Percentiles rank a stretch among this genome's conserved stretches.
phyloP scores from a whole-genome alignment of 2,329 filamentous ascomycete genomes.

The Cordyceps tenuipes region DNA sequence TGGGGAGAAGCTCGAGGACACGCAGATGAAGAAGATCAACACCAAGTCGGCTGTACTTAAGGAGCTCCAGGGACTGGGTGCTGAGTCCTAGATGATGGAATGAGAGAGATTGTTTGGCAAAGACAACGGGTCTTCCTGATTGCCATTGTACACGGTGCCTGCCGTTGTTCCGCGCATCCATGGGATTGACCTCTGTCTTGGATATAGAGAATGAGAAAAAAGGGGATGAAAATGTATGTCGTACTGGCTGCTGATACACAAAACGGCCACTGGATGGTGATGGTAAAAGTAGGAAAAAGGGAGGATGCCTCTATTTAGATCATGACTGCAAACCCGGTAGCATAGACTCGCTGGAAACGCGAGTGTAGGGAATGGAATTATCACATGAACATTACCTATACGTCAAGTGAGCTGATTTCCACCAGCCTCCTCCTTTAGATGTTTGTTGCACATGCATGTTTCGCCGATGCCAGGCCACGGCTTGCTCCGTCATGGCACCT shows the following conservation, averaged over 20 bases:
- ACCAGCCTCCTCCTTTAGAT: not conserved
- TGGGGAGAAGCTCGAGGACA: slow-evolving; percentile 96
- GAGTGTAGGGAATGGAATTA: slow-evolving; percentile 5
- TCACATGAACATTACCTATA: slow-evolving; percentile 7
- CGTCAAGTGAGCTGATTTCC: not conserved
- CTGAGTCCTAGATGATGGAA: slow-evolving; percentile 19
- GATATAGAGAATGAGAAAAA: not conserved
- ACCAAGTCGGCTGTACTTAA: slow-evolving; percentile 78
- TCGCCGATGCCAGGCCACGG: no score
- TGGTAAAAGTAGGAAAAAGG: not conserved
- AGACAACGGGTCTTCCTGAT: not conserved
- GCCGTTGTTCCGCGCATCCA: not conserved
- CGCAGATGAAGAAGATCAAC: slow-evolving; percentile 95
- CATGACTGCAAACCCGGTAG: slow-evolving; percentile 9
- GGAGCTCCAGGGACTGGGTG: slow-evolving; percentile 60
- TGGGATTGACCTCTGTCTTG: not conserved
- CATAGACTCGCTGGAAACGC: slow-evolving; percentile 13
- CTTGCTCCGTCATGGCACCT: no score
- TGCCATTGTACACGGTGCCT: not conserved
- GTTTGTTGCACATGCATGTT: no score
- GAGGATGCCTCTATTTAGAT: not conserved
- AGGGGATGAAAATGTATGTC: not conserved
- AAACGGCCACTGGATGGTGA: not conserved
- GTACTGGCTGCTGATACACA: not conserved
- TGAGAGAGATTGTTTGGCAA: not conserved